phyloP scores from a whole-genome alignment of 2,329 filamentous ascomycete species.

The Botrytis porri region DNA sequence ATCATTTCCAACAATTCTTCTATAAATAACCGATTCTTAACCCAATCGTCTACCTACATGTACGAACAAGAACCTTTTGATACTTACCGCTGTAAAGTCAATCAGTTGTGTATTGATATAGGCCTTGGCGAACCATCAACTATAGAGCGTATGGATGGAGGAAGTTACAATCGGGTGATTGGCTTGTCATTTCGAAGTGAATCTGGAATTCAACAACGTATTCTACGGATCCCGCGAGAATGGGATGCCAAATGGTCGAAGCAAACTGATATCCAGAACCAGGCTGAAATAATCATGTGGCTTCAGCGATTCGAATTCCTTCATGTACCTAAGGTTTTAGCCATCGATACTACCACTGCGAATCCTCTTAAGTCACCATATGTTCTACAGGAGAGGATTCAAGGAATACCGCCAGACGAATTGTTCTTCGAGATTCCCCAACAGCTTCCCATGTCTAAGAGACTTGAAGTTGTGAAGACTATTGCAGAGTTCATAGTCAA shows the following conservation, averaged over 20 bases:
- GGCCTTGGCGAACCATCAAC: not conserved
- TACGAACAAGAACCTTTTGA: not conserved
- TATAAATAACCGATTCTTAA: not conserved
- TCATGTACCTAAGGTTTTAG: not conserved
- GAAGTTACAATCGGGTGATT: not conserved
- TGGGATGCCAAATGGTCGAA: not conserved
- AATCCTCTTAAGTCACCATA: not conserved
- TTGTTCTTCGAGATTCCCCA: not conserved
- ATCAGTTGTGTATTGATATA: not conserved
- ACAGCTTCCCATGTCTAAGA: not conserved
- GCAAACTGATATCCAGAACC: not conserved
- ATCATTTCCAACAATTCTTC: not conserved
- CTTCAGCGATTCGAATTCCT: not conserved
- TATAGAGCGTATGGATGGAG: not conserved
- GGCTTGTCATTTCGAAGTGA: not conserved
- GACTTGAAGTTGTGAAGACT: not conserved
- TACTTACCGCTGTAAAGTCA: not conserved
- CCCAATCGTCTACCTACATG: not conserved
- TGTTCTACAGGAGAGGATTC: not conserved
- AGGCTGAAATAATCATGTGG: not conserved
- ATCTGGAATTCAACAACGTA: not conserved
- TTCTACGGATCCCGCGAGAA: not conserved
- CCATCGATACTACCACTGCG: not conserved
- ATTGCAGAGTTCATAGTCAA: not conserved
- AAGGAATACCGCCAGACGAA: not conserved